Conservation (phyloP, 2,329 filamentous ascomycete genomes). For the Claviceps maximensis region DNA sequence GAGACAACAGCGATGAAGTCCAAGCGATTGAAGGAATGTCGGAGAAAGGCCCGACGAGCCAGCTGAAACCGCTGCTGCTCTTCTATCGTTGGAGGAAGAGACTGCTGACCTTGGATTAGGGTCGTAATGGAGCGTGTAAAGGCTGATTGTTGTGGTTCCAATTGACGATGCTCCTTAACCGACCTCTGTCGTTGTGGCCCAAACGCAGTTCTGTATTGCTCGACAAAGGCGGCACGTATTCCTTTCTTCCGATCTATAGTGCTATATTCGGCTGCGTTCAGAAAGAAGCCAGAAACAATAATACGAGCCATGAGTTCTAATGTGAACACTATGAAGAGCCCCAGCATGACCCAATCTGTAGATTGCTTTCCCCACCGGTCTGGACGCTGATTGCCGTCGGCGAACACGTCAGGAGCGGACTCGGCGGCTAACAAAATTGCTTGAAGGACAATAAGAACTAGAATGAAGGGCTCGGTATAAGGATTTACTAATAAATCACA, state of each 20-base stretch:
- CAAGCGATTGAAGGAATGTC: constrained; percentile 89
- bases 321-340: constrained; percentile 80
- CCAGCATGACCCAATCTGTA: constrained; percentile 72
- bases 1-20: constrained; percentile 92
- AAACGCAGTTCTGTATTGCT: constrained; percentile 69
- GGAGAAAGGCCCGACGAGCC: constrained; percentile 79
- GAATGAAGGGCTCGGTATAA: constrained; percentile 71
- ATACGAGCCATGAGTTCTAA: constrained; percentile 70
- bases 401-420: constrained; percentile 57
- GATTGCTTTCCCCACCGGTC: constrained; percentile 50
- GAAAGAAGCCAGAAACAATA: constrained; percentile 83
- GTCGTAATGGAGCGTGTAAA: constrained; percentile 72
- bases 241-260: constrained; percentile 71
- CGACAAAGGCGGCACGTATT: constrained; percentile 57
- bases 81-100: constrained; percentile 48
- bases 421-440: constrained; percentile 80
- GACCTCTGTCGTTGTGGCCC: constrained; percentile 66
- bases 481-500: constrained; percentile 80
- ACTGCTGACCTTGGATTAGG: constrained; percentile 49
- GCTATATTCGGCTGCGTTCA: constrained; percentile 86
- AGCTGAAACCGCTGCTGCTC: constrained; percentile 76
- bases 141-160: constrained; percentile 42
- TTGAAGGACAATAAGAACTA: constrained; percentile 79
- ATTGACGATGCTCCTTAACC: constrained; percentile 37
- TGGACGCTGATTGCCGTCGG: constrained; percentile 45